These are phyloP conservation scores for Geranium rotundifolium DNA, from an alignment of 345 rosid species.

Conservation along the genomic window DNA sequence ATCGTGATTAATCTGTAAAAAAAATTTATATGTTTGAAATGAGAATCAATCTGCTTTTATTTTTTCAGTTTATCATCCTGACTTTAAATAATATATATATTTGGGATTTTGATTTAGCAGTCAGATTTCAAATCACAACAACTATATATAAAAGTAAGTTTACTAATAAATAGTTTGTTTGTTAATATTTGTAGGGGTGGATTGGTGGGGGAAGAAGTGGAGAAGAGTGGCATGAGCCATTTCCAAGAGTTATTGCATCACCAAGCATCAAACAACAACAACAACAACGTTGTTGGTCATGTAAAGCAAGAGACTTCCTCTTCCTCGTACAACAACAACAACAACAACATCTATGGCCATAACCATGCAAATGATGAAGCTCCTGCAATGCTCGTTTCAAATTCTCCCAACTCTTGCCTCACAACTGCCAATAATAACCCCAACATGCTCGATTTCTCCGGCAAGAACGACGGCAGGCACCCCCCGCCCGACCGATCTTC, in stretches of 20 bases:
- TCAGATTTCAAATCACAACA: too few species aligned
- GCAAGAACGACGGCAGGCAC: constrained; percentile 37
- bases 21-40: too few species aligned
- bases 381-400: constrained; percentile 25
- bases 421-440: constrained; percentile 34
- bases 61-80: too few species aligned
- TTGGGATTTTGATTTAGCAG: too few species aligned
- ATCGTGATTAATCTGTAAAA: too few species aligned
- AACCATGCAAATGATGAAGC: constrained; percentile 1
- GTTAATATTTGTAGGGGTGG: constrained; percentile 41
- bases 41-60: too few species aligned
- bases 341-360: too few species aligned
- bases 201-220: constrained; percentile 51
- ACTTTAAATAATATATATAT: too few species aligned
- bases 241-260: not conserved
- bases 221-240: constrained; percentile 25
- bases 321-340: not conserved
- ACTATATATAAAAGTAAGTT: too few species aligned
- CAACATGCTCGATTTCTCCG: constrained; percentile 63
- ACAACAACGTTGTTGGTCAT: constrained; percentile 21
- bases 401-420: constrained; percentile 51
- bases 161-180: not conserved
- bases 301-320: constrained; percentile 61
- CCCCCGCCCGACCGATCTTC: constrained; percentile 60
- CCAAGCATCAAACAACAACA: constrained; percentile 22